Evolutionary conservation across 169 alveolate genomes (phyloP).

Genomic region (Plasmodium billcollinsi): DNA sequence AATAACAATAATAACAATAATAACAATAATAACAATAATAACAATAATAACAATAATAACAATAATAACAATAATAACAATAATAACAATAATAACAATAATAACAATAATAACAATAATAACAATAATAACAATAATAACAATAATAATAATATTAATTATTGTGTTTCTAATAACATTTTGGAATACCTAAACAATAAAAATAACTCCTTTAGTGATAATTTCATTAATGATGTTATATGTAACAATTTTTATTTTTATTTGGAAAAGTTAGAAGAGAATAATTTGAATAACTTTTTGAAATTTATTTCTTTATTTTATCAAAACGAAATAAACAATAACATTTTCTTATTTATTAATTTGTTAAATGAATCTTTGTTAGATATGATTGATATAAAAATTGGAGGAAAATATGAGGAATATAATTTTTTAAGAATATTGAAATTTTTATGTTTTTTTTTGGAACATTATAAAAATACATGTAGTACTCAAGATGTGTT

Average conservation of each 20-base stretch:
- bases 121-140: background rate
- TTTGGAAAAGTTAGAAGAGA: conserved; percentile 50
- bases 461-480: conserved; percentile 61
- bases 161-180: background rate
- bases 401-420: background rate
- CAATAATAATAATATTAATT: background rate
- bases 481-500: conserved; percentile 65
- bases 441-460: conserved; percentile 64
- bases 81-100: background rate
- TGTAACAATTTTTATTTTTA: conserved; percentile 38
- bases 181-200: background rate
- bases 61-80: background rate
- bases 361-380: conserved; percentile 52
- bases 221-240: conserved; percentile 59
- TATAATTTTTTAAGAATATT: conserved; percentile 33
- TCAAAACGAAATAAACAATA: conserved; percentile 68
- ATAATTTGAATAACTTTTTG: conserved; percentile 39
- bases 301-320: conserved; percentile 51
- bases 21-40: background rate
- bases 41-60: background rate
- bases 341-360: conserved; percentile 47
- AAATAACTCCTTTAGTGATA: conserved; percentile 41
- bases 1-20: background rate
- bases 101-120: background rate
- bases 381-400: conserved; percentile 2